These are phyloP conservation scores for Pneumocystis canis DNA, from an alignment of 1,139 yeast species.

Conservation along the genomic window DNA sequence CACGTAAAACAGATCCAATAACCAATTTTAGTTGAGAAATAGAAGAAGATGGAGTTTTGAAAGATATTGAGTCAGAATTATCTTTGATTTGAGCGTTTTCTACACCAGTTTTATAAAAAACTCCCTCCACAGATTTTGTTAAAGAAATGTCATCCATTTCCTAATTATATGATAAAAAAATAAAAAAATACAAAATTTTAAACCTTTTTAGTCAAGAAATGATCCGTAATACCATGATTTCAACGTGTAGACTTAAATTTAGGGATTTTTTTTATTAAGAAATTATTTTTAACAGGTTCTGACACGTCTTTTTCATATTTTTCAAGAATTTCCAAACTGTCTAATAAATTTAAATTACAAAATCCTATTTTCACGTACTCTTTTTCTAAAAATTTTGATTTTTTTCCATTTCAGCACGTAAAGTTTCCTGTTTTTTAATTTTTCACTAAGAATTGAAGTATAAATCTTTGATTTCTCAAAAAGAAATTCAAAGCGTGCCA, in stretches of 20 bases:
- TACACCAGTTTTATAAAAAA: conserved; percentile 5
- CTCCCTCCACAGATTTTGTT: conserved; percentile 6
- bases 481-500: conserved; percentile 42
- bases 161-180: not conserved
- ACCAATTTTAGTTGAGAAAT: conserved; percentile 48
- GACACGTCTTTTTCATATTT: conserved; percentile 15
- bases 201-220: not conserved
- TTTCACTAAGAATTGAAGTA: conserved; percentile 68
- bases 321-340: conserved; percentile 9
- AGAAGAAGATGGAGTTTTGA: conserved; percentile 15
- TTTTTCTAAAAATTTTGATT: conserved; percentile 15
- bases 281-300: not conserved
- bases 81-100: conserved; percentile 6
- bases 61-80: not conserved
- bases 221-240: conserved; percentile 6
- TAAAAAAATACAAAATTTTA: not conserved
- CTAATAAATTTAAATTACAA: conserved; percentile 3
- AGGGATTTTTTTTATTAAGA: not conserved
- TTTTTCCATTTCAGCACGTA: conserved; percentile 26
- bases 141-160: conserved; percentile 7
- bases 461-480: conserved; percentile 74
- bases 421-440: conserved; percentile 37
- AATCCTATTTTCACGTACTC: conserved; percentile 3
- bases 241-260: not conserved
- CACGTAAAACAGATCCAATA: conserved; percentile 56